These are phyloP conservation scores for Puccinia hordei DNA, from an alignment of 1,284 basidiomycete genomes.

Conservation along the genomic window DNA sequence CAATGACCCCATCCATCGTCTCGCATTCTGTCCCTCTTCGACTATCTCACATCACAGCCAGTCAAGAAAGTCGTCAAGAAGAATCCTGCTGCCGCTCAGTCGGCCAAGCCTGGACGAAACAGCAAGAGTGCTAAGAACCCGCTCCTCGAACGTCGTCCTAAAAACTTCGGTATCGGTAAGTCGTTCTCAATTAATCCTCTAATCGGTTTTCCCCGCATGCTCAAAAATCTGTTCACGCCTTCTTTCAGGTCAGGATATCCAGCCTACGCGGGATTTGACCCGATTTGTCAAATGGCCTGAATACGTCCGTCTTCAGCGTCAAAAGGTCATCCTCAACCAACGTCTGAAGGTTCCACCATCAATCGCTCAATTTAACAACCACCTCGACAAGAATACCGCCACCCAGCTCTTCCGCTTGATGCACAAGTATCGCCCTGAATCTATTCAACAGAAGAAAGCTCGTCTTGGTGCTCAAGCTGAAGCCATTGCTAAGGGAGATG, in stretches of 20 bases:
- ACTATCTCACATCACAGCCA: slow-evolving; percentile 57
- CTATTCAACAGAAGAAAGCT: slow-evolving; percentile 95
- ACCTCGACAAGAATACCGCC: slow-evolving; percentile 98
- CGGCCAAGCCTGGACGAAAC: slow-evolving; percentile 50
- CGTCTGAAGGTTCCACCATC: slow-evolving; percentile 98
- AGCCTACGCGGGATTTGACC: slow-evolving; percentile 84
- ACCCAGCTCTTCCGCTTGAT: slow-evolving; percentile 96
- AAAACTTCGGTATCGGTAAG: slow-evolving; percentile 94
- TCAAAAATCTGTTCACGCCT: neutral
- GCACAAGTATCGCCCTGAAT: slow-evolving; percentile 88
- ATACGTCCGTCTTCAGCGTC: slow-evolving; percentile 96
- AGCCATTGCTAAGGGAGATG: slow-evolving; percentile 75
- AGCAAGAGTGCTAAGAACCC: slow-evolving; percentile 80
- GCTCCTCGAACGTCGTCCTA: slow-evolving; percentile 85
- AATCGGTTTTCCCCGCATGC: neutral
- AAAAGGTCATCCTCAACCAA: slow-evolving; percentile 98
- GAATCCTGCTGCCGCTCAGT: slow-evolving; percentile 19
- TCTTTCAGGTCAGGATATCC: slow-evolving; percentile 82
- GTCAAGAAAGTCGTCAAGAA: slow-evolving; percentile 56
- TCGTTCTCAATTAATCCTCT: slow-evolving; percentile 52
- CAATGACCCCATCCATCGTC: slow-evolving; percentile 35
- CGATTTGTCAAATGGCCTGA: slow-evolving; percentile 99
- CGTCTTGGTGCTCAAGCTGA: slow-evolving; percentile 78
- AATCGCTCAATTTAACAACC: slow-evolving; percentile 96
- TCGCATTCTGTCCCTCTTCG: neutral